Percentiles rank a stretch among this genome's conserved stretches.
Evolutionary conservation across 495 filamentous ascomycete species (phyloP).

Genomic region (Annulohypoxylon moriforme): DNA sequence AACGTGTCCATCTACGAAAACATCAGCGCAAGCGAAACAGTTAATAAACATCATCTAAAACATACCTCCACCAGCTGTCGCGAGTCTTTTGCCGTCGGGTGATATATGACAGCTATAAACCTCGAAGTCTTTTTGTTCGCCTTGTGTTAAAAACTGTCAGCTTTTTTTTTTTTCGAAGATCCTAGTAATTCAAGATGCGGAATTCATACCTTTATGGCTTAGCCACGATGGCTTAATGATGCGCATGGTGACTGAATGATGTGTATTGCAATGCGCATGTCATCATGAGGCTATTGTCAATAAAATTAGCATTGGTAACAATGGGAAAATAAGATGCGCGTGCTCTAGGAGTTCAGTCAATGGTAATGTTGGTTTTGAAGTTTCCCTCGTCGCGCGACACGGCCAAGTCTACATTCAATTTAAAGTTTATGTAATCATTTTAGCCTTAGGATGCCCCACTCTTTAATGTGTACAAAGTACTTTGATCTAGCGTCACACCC

Average conservation of each 20-base stretch:
- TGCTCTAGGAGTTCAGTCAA: slow-evolving; percentile 27
- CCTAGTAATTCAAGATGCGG: background rate
- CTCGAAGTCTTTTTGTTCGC: slow-evolving; percentile 96
- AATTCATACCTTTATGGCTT: slow-evolving; percentile 78
- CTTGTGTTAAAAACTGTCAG: slow-evolving; percentile 58
- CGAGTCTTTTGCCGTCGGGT: slow-evolving; percentile 88
- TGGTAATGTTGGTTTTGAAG: slow-evolving; percentile 25
- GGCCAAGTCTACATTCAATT: slow-evolving; percentile 42
- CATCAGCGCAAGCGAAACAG: slow-evolving; percentile 25
- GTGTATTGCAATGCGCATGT: slow-evolving; percentile 47
- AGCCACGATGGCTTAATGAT: slow-evolving; percentile 95
- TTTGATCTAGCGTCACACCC: background rate
- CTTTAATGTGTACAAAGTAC: background rate
- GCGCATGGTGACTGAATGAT: slow-evolving; percentile 67
- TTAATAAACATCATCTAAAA: slow-evolving; percentile 32
- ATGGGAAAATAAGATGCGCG: slow-evolving; percentile 17
- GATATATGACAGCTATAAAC: slow-evolving; percentile 98
- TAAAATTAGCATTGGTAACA: background rate
- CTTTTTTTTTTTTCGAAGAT: slow-evolving; percentile 2
- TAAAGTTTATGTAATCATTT: slow-evolving; percentile 40
- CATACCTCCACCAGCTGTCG: slow-evolving; percentile 91
- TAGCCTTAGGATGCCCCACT: background rate
- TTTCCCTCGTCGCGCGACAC: slow-evolving; percentile 48
- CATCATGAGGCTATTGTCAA: slow-evolving; percentile 28
- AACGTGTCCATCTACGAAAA: slow-evolving; percentile 81